phyloP scores from a whole-genome alignment of 2,329 filamentous ascomycete genomes.

The Colletotrichum eremochloae region DNA sequence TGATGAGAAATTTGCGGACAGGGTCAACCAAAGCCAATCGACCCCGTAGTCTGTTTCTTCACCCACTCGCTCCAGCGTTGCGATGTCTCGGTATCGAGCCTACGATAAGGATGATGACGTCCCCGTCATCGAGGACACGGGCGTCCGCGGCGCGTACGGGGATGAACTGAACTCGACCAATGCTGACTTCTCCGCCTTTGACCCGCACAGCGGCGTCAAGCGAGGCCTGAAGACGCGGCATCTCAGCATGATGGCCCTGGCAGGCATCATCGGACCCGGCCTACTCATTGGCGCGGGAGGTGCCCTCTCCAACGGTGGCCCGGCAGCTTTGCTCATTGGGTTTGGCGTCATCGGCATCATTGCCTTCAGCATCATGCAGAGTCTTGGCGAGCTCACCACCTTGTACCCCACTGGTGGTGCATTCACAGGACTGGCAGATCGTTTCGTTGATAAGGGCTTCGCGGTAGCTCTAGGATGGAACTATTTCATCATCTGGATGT shows the following conservation, averaged over 20 bases:
- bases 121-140: slow-evolving; percentile 25
- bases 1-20: background rate
- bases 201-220: slow-evolving; percentile 75
- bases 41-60: background rate
- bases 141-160: background rate
- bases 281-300: slow-evolving; percentile 79
- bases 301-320: slow-evolving; percentile 76
- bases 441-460: slow-evolving; percentile 79
- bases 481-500: slow-evolving; percentile 77
- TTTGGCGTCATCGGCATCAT: slow-evolving; percentile 80
- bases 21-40: background rate
- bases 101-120: slow-evolving; percentile 37
- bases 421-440: slow-evolving; percentile 77
- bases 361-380: slow-evolving; percentile 78
- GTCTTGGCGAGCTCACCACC: slow-evolving; percentile 80
- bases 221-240: slow-evolving; percentile 77
- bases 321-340: slow-evolving; percentile 79
- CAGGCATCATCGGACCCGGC: slow-evolving; percentile 76
- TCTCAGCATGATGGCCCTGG: slow-evolving; percentile 75
- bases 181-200: slow-evolving; percentile 62
- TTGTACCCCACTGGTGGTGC: slow-evolving; percentile 79
- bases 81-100: slow-evolving; percentile 34
- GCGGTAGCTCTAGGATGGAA: slow-evolving; percentile 79
- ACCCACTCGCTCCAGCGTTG: background rate
- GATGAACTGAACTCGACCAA: slow-evolving; percentile 49